phyloP scores from a whole-genome alignment of 176 grass and related monocot species.

The Hordeum marinum region DNA sequence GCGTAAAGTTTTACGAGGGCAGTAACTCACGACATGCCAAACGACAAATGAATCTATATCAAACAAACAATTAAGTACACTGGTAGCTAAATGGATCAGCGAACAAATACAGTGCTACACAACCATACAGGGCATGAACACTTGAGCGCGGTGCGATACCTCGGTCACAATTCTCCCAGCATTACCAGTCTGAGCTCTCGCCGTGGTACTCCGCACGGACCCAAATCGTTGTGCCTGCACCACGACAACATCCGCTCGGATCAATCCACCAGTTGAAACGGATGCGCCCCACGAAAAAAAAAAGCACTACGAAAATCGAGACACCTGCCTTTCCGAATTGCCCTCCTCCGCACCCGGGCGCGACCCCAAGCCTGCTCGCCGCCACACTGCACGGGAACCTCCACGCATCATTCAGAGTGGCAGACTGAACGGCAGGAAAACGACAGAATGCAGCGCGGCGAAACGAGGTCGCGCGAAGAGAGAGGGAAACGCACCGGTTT shows the following conservation, averaged over 20 bases:
- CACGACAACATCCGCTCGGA: constrained; percentile 17
- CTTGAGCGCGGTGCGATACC: constrained; percentile 30
- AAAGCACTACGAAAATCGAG: not conserved
- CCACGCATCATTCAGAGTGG: not conserved
- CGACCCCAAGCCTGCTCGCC: constrained; percentile 28
- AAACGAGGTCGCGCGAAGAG: not conserved
- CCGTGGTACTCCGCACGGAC: constrained; percentile 1
- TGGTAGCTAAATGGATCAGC: not conserved
- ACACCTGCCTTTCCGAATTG: constrained; percentile 44
- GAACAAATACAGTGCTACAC: not conserved
- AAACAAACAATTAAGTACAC: not conserved
- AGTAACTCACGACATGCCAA: not conserved
- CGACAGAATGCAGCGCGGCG: constrained; percentile 1
- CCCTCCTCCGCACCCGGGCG: constrained; percentile 15
- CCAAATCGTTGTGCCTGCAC: constrained; percentile 37
- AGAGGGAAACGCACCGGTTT: not conserved
- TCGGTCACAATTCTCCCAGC: constrained; percentile 39
- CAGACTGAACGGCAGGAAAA: not conserved
- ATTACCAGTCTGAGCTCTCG: constrained; percentile 34
- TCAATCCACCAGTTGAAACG: not conserved
- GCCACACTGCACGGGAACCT: constrained; percentile 40
- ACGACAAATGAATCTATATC: not conserved
- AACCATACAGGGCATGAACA: not conserved
- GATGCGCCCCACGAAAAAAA: not conserved
- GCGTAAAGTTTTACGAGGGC: not conserved